phyloP scores from a whole-genome alignment of 179 eudicot species.

The Beta lomatogona region DNA sequence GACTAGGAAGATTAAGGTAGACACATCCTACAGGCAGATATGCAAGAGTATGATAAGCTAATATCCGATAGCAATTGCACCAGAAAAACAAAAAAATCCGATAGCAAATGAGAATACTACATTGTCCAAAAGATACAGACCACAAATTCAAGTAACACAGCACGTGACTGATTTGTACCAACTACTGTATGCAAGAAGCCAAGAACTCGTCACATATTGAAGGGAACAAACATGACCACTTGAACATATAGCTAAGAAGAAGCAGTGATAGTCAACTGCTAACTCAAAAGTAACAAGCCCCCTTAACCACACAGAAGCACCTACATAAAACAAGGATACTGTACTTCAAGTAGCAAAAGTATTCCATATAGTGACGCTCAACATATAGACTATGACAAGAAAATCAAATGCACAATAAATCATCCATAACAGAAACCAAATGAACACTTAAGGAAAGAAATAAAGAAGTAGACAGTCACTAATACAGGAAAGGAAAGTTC shows the following conservation, averaged over 20 bases:
- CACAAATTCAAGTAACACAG: conserved; percentile 9
- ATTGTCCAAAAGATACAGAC: background rate
- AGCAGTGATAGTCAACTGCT: background rate
- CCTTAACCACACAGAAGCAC: background rate
- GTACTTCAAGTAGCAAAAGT: background rate
- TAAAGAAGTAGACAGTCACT: background rate
- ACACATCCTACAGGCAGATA: conserved; percentile 12
- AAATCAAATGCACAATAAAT: too few relatives aligned
- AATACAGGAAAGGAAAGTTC: background rate
- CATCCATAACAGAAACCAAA: too few relatives aligned
- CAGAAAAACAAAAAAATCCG: background rate
- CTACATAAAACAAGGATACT: background rate
- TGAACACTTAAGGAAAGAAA: background rate
- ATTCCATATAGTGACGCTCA: background rate
- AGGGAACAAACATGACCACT: background rate
- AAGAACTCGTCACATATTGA: background rate
- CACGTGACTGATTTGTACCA: background rate
- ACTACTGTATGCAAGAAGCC: background rate
- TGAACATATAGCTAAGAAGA: background rate
- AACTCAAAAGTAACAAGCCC: background rate
- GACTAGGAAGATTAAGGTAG: conserved; percentile 2
- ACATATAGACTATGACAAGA: background rate
- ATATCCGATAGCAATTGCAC: background rate
- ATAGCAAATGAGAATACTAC: background rate
- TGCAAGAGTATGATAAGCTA: background rate